Base-by-base conservation (phyloP, 2,329 filamentous ascomycete species). In the Neospermospora avenae region DNA sequence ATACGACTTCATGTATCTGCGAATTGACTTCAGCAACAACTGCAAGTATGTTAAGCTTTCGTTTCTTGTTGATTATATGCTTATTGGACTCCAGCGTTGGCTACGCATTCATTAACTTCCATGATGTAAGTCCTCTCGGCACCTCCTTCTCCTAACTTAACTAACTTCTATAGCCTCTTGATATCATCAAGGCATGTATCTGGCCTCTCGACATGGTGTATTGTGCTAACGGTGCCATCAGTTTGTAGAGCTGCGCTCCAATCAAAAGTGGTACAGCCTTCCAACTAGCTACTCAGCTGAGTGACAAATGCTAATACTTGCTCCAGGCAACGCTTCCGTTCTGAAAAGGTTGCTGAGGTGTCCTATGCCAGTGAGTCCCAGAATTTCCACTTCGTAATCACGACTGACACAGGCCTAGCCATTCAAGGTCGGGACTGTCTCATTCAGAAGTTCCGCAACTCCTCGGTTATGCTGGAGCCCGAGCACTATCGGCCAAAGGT, bases 41-140 rank as follows among this genome's bases (percentile, higher is more conserved):
- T 91, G 89, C 86, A 93, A 92, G 87, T 90, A 75, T 76, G 87
- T 80, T 35, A 45, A 51, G 11, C 13, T 18, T 11, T n/a, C 28
- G 14, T 25, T 11, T 16, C 34, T 35, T 16, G 22, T 18, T 31
- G 42, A 35, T 25, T 14, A 3, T 34, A n/a, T 31, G 7, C 25
- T 52, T 35, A 51, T 28, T 72, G n/a, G 57, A 61, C 55, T 71
- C 64, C 63, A 96, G 92, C 72, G 93, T 98, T 60, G 95, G 95
- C 48, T 98, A 98, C 74, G 93, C 92, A 0, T 99, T 98, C 75
- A 91, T 99, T 77, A 97, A 99, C 75, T 97, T 98, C 68, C 84
- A 87, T 45, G 86, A 92, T 73, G 87, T 90, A 74, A 83, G 87
- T 61, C 24, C 37, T 10, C 14, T 10, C 34, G 8, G 39, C 28